These are phyloP conservation scores for Monotropa hypopitys DNA, from an alignment of 179 eudicot species.

Conservation along the genomic window DNA sequence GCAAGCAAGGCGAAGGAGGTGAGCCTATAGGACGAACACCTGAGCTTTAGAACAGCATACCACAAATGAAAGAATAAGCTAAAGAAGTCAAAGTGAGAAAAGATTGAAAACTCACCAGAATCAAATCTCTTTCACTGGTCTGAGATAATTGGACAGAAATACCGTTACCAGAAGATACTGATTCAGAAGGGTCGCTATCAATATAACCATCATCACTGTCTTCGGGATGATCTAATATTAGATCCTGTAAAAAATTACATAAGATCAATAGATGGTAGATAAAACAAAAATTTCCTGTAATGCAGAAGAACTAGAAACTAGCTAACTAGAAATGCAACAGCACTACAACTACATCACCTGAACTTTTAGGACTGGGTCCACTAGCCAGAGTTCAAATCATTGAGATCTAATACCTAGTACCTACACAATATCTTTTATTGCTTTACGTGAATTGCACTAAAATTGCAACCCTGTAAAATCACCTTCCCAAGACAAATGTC, in stretches of 20 bases:
- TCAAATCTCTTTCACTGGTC: slow-evolving; percentile 48
- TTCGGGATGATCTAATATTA: slow-evolving; percentile 19
- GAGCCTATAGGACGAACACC: slow-evolving; percentile 44
- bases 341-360: background rate
- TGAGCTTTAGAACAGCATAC: background rate
- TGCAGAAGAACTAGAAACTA: background rate
- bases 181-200: slow-evolving; percentile 36
- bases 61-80: background rate
- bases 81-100: background rate
- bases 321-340: background rate
- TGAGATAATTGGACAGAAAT: slow-evolving; percentile 37
- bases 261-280: background rate
- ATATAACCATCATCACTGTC: slow-evolving; percentile 35
- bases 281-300: background rate
- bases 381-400: background rate
- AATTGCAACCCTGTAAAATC: background rate
- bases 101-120: slow-evolving; percentile 38
- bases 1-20: slow-evolving; percentile 94
- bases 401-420: background rate
- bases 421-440: background rate
- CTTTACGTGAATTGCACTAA: background rate
- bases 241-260: slow-evolving; percentile 25
- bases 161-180: slow-evolving; percentile 29
- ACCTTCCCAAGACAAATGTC: background rate
- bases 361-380: background rate